A percentile compares a stretch with the other conserved stretches of the same genome.
Conservation (phyloP, 768 basidiomycete species). For the Hirschioporus abietinus region DNA sequence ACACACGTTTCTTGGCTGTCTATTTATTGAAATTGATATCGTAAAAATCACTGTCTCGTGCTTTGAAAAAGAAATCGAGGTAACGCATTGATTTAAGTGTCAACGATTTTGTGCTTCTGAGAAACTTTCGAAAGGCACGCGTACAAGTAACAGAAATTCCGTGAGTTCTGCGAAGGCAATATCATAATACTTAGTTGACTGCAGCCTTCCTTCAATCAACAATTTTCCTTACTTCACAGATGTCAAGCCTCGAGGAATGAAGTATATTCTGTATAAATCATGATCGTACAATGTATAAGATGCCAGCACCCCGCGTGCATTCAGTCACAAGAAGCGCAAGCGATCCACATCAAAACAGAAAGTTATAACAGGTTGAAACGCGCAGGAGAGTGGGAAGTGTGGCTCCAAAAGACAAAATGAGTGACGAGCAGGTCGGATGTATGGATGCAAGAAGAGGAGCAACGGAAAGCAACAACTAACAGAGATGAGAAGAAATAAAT, state of each 20-base stretch:
- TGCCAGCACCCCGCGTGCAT: not conserved
- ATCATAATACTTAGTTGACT: no score
- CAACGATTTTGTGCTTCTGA: no score
- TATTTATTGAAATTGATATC: no score
- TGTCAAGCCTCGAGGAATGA: not conserved
- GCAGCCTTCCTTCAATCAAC: no score
- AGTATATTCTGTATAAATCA: slow-evolving; percentile 1
- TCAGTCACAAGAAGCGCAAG: not conserved
- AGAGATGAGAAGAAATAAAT: not conserved
- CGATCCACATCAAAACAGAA: not conserved
- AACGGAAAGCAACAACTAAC: not conserved
- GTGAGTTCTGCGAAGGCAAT: no score
- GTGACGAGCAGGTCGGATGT: not conserved
- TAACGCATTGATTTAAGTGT: no score
- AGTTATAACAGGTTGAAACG: not conserved
- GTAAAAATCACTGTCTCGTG: no score
- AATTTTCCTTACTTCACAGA: no score
- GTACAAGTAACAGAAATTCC: no score
- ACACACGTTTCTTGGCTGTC: no score
- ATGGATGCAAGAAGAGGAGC: slow-evolving; percentile 1
- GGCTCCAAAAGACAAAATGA: not conserved
- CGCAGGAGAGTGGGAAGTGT: not conserved
- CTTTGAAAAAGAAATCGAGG: no score
- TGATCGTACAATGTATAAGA: slow-evolving; percentile 1
- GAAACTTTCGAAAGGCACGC: no score